Evolutionary conservation across 306 rosid genomes (phyloP), one percentile per base, ranked within the genome.

Genomic region (Prunus mongolica): DNA sequence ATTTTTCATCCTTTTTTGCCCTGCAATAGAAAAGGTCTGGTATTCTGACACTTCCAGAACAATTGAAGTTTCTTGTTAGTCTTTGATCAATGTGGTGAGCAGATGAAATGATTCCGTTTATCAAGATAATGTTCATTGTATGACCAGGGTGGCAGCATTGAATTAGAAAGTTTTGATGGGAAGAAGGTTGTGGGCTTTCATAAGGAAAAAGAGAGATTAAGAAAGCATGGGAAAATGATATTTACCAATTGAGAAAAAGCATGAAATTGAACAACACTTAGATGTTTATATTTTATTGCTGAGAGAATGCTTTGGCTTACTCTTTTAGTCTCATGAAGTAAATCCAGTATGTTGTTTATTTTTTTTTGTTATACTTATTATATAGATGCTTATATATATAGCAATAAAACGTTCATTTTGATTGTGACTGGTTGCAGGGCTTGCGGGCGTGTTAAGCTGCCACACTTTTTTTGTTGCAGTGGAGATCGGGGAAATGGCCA

Each of bases 391-490:
- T 49, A 68, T 18, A 28, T 27, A 28, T 64, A 28, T n/a, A 20
- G 27, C 46, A 32, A 52, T 73, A 56, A 24, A 47, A 67, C 63
- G 38, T 61, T 67, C 16, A 10, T 2, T 47, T 3, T 66, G 32
- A 25, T 62, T 50, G 50, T 68, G 5, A 32, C 66, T 63, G 45
- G 46, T 51, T 71, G 61, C 86, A 88, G 91, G 88, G 49, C 47
- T 69, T 88, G 89, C 41, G 91, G 88, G 74, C 76, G 76, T 44
- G 89, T 86, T 44, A 88, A 88, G 87, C 77, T 88, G 76, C 89
- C 89, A 20, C 92, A 88, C 78, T 88, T 79, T 79, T 88, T 38
- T 63, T 88, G 92, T 84, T 88, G 92, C 85, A 83, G 88, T 41
- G 89, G 92, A 67, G 70, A 69, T 14, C 79, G 85, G 63, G 88